These are phyloP conservation scores for Iberis amara DNA, from an alignment of 441 rosid genomes.

Conservation along the genomic window DNA sequence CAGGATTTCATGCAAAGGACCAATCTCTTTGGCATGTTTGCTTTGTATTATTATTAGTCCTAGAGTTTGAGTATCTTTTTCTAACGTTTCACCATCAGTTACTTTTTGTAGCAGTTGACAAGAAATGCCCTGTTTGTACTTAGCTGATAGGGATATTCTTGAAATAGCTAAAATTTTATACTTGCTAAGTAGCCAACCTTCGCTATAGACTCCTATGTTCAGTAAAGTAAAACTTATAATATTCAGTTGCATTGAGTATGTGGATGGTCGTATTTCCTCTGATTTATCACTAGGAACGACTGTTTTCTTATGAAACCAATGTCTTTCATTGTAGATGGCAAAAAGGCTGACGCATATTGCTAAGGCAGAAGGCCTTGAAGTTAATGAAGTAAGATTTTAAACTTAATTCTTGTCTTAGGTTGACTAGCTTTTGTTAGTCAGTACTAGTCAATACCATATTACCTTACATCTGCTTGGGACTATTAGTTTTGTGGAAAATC, in stretches of 20 bases:
- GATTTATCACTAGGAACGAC: conserved; percentile 1
- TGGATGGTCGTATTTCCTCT: conserved; percentile 5
- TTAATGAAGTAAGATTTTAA: conserved; percentile 55
- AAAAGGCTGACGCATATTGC: conserved; percentile 86
- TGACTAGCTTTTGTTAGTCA: conserved; percentile 13
- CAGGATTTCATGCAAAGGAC: conserved; percentile 15
- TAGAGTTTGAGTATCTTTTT: background rate
- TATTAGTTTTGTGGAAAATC: background rate
- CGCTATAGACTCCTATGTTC: background rate
- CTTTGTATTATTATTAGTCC: conserved; percentile 15
- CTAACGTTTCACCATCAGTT: conserved; percentile 5
- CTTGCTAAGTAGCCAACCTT: conserved; percentile 7
- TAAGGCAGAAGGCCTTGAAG: conserved; percentile 74
- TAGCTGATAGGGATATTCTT: conserved; percentile 1
- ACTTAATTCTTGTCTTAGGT: conserved; percentile 1
- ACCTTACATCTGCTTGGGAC: conserved; percentile 11
- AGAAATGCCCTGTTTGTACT: conserved; percentile 1
- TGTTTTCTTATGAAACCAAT: conserved; percentile 21
- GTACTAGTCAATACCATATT: conserved; percentile 16
- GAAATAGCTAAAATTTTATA: conserved; percentile 6
- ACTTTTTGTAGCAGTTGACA: conserved; percentile 10
- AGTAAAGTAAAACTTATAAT: background rate
- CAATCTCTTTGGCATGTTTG: conserved; percentile 17
- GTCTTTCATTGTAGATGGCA: conserved; percentile 60
- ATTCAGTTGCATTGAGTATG: conserved; percentile 14